Conservation (phyloP, 139 green algal species). For the Coelastrella sp. region DNA sequence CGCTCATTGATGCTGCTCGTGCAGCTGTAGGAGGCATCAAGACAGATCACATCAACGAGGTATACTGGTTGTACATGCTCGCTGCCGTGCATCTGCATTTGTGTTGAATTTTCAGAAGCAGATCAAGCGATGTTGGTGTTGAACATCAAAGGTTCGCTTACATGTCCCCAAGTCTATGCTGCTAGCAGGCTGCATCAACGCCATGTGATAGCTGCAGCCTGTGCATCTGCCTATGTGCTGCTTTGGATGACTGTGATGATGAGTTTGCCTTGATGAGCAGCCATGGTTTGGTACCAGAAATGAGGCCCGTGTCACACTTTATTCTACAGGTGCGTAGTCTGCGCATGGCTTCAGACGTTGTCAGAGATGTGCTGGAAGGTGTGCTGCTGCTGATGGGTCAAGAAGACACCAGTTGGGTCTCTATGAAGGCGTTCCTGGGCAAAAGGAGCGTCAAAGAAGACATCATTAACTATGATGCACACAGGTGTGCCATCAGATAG, state of each 20-base stretch:
- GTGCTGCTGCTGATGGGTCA: slow-evolving; percentile 81
- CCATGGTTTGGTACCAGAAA: no score
- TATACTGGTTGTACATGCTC: slow-evolving; percentile 45
- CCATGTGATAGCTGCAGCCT: not conserved
- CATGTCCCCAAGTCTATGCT: not conserved
- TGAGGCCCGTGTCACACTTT: no score
- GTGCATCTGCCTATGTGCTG: not conserved
- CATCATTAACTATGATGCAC: slow-evolving; percentile 90
- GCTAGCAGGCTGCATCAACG: not conserved
- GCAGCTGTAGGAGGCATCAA: slow-evolving; percentile 86
- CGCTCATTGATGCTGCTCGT: slow-evolving; percentile 80
- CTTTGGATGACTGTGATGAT: not conserved
- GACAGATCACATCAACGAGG: slow-evolving; percentile 88
- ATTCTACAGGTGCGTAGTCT: slow-evolving; percentile 35
- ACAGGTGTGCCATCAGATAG: slow-evolving; percentile 47
- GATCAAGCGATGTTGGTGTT: not conserved
- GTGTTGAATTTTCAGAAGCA: not conserved
- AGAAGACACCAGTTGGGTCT: slow-evolving; percentile 85
- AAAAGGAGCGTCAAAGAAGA: slow-evolving; percentile 65
- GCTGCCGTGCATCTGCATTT: no score
- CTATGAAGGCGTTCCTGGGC: slow-evolving; percentile 90
- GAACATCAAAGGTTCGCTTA: not conserved
- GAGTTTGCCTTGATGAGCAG: no score
- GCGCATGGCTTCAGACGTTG: slow-evolving; percentile 58
- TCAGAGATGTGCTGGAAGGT: slow-evolving; percentile 87